Conservation (phyloP, 176 grass and related monocot genomes). For the Carex littledalei region DNA sequence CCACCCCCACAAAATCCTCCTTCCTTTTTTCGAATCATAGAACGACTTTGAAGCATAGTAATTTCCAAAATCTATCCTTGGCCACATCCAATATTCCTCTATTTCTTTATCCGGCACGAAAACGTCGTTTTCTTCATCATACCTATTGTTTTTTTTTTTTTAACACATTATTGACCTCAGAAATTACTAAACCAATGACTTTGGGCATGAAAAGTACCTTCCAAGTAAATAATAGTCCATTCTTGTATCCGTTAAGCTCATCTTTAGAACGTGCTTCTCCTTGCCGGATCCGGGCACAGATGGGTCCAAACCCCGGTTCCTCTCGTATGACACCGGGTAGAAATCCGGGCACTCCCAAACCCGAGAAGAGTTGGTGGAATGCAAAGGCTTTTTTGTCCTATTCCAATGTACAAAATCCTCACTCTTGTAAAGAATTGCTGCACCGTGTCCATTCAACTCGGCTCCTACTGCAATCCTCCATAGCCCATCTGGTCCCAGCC, state of each 20-base stretch:
- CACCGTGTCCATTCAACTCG: conserved; percentile 38
- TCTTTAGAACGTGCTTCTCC: conserved; percentile 71
- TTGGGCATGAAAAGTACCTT: conserved; percentile 13
- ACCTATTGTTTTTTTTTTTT: neutral
- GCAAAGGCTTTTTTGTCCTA: conserved; percentile 38
- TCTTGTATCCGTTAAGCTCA: conserved; percentile 33
- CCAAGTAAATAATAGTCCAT: conserved; percentile 73
- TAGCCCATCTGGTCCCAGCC: conserved; percentile 57
- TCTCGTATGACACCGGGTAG: conserved; percentile 30
- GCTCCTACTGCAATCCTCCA: conserved; percentile 68
- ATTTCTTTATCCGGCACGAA: conserved; percentile 53
- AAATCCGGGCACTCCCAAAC: conserved; percentile 90
- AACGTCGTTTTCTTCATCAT: conserved; percentile 31
- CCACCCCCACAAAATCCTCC: conserved; percentile 79
- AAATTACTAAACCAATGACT: neutral
- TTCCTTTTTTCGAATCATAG: conserved; percentile 47
- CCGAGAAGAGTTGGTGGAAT: conserved; percentile 41
- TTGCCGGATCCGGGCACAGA: conserved; percentile 30
- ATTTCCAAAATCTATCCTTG: conserved; percentile 67
- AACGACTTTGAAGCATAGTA: conserved; percentile 91
- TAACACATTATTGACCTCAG: conserved; percentile 4
- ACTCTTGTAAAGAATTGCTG: conserved; percentile 58
- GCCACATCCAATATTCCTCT: conserved; percentile 52
- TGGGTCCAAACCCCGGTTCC: conserved; percentile 46
- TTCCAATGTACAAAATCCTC: conserved; percentile 57